Evolutionary conservation across 2,329 filamentous ascomycete species (phyloP).

Genomic region (Delphinella strobiligena): DNA sequence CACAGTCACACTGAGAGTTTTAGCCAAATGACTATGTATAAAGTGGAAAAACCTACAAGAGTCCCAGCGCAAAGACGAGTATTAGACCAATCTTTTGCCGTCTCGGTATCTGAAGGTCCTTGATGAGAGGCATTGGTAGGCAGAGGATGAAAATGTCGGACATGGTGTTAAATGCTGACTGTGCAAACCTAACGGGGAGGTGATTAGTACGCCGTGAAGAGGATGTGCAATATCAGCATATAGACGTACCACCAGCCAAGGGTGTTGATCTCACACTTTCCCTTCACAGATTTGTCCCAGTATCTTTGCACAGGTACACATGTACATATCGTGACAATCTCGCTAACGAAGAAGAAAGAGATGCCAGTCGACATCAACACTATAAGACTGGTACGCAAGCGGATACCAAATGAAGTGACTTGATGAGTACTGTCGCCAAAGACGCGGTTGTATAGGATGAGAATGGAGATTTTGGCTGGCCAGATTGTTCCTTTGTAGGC

Average conservation of each 20-base stretch:
- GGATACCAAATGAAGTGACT: constrained; percentile 26
- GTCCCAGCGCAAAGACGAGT: constrained; percentile 16
- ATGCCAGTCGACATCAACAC: constrained; percentile 17
- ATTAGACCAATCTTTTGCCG: constrained; percentile 16
- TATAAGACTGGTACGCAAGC: constrained; percentile 17
- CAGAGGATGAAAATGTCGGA: constrained; percentile 17
- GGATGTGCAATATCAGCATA: constrained; percentile 5
- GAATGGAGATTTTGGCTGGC: constrained; percentile 7
- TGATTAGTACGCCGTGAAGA: background rate
- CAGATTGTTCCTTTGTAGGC: constrained; percentile 7
- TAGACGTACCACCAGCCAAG: constrained; percentile 15
- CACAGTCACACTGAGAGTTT: constrained; percentile 13
- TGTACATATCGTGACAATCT: constrained; percentile 21
- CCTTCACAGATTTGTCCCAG: constrained; percentile 20
- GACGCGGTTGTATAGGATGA: constrained; percentile 7
- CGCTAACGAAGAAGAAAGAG: constrained; percentile 17
- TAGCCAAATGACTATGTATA: background rate
- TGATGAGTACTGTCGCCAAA: constrained; percentile 35
- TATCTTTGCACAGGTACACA: constrained; percentile 20
- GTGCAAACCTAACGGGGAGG: background rate
- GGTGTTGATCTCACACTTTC: constrained; percentile 18
- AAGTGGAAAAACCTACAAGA: constrained; percentile 14
- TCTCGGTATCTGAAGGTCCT: constrained; percentile 12
- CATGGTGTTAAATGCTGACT: constrained; percentile 14
- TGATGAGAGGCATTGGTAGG: constrained; percentile 17